phyloP scores from a whole-genome alignment of 2,329 filamentous ascomycete genomes.

The Cercospora sp. region DNA sequence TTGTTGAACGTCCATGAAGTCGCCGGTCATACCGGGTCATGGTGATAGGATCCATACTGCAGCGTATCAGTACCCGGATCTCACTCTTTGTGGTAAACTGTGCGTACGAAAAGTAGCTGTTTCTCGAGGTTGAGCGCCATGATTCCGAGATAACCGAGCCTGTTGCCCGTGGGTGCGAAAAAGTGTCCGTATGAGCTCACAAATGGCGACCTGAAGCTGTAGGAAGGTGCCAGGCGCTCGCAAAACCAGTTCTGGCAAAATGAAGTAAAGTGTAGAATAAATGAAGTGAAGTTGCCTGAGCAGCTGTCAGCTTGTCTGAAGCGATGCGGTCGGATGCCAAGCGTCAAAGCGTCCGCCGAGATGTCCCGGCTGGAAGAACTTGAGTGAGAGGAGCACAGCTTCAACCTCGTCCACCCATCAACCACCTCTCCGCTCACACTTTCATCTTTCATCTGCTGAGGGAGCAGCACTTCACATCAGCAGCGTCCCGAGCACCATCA shows the following conservation, averaged over 20 bases:
- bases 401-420: slow-evolving; percentile 24
- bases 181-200: background rate
- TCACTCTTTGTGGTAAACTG: background rate
- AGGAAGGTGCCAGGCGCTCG: background rate
- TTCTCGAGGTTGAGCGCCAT: slow-evolving; percentile 73
- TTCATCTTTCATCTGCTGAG: slow-evolving; percentile 33
- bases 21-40: slow-evolving; percentile 58
- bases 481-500: slow-evolving; percentile 51
- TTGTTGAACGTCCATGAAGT: background rate
- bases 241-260: background rate
- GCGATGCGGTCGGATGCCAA: slow-evolving; percentile 6
- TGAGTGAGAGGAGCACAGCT: slow-evolving; percentile 8
- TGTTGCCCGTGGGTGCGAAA: background rate
- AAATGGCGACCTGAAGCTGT: background rate
- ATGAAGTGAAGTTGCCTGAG: slow-evolving; percentile 6
- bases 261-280: background rate
- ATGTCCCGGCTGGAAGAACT: slow-evolving; percentile 10
- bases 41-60: slow-evolving; percentile 82
- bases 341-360: slow-evolving; percentile 1
- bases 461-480: slow-evolving; percentile 34
- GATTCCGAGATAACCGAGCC: slow-evolving; percentile 5
- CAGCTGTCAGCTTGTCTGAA: background rate
- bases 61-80: slow-evolving; percentile 15
- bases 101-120: slow-evolving; percentile 76
- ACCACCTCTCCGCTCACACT: slow-evolving; percentile 32